Percentiles rank a stretch among this genome's conserved stretches.
Evolutionary conservation across 1,284 basidiomycete species (phyloP).

Genomic region (Ganoderma sinense): DNA sequence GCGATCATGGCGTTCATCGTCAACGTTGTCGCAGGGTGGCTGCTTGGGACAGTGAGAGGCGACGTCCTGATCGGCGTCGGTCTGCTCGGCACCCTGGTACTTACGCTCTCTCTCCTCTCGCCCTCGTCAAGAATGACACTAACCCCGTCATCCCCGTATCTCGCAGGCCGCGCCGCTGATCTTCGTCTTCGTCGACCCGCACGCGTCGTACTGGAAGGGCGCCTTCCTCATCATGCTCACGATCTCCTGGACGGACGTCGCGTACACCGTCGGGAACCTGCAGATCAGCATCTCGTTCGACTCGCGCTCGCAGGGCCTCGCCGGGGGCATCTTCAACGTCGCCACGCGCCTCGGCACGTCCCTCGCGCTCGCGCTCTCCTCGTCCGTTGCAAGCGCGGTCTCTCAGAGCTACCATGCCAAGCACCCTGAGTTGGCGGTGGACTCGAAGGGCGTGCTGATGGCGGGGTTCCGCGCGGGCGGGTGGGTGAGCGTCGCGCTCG

Average conservation of each 20-base stretch:
- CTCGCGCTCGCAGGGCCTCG: slow-evolving; percentile 45
- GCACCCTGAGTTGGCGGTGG: neutral
- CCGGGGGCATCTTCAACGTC: slow-evolving; percentile 47
- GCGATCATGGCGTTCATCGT: slow-evolving; percentile 38
- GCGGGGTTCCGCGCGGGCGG: neutral
- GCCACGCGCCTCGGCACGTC: slow-evolving; percentile 47
- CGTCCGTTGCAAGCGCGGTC: slow-evolving; percentile 41
- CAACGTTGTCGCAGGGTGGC: slow-evolving; percentile 39
- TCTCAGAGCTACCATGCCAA: slow-evolving; percentile 34
- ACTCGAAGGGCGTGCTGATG: neutral
- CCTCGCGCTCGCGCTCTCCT: slow-evolving; percentile 43
- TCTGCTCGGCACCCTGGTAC: neutral
- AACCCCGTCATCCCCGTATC: too few species aligned
- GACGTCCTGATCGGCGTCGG: neutral
- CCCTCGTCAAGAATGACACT: too few species aligned
- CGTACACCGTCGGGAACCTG: slow-evolving; percentile 45
- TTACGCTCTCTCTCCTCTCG: neutral
- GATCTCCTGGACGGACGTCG: slow-evolving; percentile 38
- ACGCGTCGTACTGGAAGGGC: slow-evolving; percentile 43
- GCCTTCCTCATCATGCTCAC: slow-evolving; percentile 41
- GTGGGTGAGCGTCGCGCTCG: neutral
- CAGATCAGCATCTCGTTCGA: slow-evolving; percentile 43
- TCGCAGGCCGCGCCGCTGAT: slow-evolving; percentile 41
- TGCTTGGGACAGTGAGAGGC: slow-evolving; percentile 23
- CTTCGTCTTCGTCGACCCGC: slow-evolving; percentile 42